Base-by-base conservation (phyloP, 768 basidiomycete genomes). In the Sporobolomyces roseus region DNA sequence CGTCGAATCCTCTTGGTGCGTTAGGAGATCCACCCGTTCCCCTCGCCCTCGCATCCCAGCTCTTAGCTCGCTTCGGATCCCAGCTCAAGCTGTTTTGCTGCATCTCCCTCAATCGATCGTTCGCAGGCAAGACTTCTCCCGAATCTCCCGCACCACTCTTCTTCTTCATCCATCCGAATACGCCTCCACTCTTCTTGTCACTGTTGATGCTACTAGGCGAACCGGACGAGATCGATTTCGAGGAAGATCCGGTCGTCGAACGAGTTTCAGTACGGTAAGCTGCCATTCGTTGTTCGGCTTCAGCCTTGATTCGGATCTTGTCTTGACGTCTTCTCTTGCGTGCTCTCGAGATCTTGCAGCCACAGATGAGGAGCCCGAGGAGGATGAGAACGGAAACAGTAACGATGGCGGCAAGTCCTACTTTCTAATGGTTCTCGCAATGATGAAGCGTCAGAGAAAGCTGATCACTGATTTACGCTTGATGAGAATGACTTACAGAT, bases 81-180 rank as follows among this genome's bases (percentile, higher is more conserved):
- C 54, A 56, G n/a, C 23, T 49, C 45, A 46, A 23, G 23, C 59
- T 46, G 14, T 12, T 33, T 36, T 56, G 54, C 13, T 41, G 36
- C 54, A 56, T 56, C 35, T 56, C 54, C 17, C 54, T 35, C 54
- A 41, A 29, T 4, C 54, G 33, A 25, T 56, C 54, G 5, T 38
- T 14, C 13, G 23, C 54, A 36, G 54, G 54, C 54, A 56, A n/a
- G 14, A 14, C 41, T 7, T 49, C 58, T 7, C 45, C 43, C 9
- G 43, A 43, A 25, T 48, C 58, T 45, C 30, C 43, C 2, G 55
- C 23, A 3, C 41, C 3, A 4, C n/a, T 7, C n/a, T 60, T 29
- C n/a, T 48, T 46, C 58, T 60, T 60, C 29, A 60, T 46, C 58
- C 58, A 60, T 1, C 43, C 43, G n/a, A 46, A 46, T 3, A 60